Percentiles rank a stretch among this genome's conserved stretches.
Conservation (phyloP, 176 grass and related monocot genomes). For the Hordeum marinum region DNA sequence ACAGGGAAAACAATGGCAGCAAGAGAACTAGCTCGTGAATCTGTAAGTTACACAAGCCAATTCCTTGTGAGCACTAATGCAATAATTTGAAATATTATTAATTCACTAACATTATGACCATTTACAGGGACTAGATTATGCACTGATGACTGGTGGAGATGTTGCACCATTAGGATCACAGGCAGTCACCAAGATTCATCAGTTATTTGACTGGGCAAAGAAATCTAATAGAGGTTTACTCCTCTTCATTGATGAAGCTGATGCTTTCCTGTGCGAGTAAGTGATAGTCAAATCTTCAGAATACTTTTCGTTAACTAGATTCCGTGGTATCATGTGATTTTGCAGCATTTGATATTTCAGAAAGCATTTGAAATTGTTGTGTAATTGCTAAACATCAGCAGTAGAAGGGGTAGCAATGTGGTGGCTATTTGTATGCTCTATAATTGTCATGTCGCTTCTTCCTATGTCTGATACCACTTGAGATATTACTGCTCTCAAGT, state of each 20-base stretch:
- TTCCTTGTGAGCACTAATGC: not conserved
- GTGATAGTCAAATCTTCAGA: slow-evolving; percentile 32
- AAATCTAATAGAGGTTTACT: slow-evolving; percentile 93
- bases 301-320: slow-evolving; percentile 9
- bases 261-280: slow-evolving; percentile 99
- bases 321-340: not conserved
- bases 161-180: slow-evolving; percentile 91
- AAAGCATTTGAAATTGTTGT: not conserved
- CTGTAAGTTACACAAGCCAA: slow-evolving; percentile 46
- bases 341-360: slow-evolving; percentile 21
- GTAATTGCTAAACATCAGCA: slow-evolving; percentile 8
- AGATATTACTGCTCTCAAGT: not conserved
- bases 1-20: slow-evolving; percentile 99
- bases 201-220: slow-evolving; percentile 98
- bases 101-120: not conserved
- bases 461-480: not conserved
- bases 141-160: slow-evolving; percentile 98
- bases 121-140: slow-evolving; percentile 89
- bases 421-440: not conserved
- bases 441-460: not conserved
- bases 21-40: slow-evolving; percentile 78
- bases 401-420: not conserved
- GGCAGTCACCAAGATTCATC: slow-evolving; percentile 98
- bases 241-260: slow-evolving; percentile 94
- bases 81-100: slow-evolving; percentile 1